phyloP scores from a whole-genome alignment of 768 basidiomycete genomes.

The Leccinum obscurum region DNA sequence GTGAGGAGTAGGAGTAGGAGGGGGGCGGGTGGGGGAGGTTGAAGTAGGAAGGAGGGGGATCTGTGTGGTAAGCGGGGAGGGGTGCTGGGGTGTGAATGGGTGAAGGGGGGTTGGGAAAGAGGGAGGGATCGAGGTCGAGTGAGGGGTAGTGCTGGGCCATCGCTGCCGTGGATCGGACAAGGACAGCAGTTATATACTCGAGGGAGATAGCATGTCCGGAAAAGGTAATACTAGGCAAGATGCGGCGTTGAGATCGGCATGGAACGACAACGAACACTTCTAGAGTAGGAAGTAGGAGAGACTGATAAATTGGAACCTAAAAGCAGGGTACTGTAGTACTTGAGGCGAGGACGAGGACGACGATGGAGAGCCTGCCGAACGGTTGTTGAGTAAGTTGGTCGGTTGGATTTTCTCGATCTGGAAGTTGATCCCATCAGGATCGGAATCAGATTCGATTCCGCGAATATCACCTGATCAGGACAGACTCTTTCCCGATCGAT shows the following conservation, averaged over 20 bases:
- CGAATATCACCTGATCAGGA: constrained; percentile 15
- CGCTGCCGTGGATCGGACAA: constrained; percentile 10
- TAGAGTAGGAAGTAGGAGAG: not conserved
- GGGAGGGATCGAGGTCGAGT: constrained; percentile 10
- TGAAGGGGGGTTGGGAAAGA: constrained; percentile 7
- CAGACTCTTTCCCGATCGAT: not conserved
- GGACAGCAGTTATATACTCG: constrained; percentile 20
- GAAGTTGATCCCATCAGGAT: constrained; percentile 27
- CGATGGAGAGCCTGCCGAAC: not conserved
- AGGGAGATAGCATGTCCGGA: constrained; percentile 4
- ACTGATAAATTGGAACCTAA: not conserved
- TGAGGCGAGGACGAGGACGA: not conserved
- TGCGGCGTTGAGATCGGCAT: constrained; percentile 21
- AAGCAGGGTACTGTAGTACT: not conserved
- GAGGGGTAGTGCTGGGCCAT: constrained; percentile 22
- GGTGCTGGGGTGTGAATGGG: not conserved
- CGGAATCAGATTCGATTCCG: constrained; percentile 27
- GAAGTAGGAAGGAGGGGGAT: constrained; percentile 16
- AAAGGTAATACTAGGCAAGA: constrained; percentile 12
- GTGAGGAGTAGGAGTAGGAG: constrained; percentile 1
- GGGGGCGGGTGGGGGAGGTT: not conserved
- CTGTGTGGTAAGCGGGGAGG: constrained; percentile 10
- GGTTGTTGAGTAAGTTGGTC: not conserved
- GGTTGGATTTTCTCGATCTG: constrained; percentile 7
- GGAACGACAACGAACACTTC: constrained; percentile 5